Base-by-base conservation (phyloP, 2,329 filamentous ascomycete genomes). In the Aphanoascus verrucosus region DNA sequence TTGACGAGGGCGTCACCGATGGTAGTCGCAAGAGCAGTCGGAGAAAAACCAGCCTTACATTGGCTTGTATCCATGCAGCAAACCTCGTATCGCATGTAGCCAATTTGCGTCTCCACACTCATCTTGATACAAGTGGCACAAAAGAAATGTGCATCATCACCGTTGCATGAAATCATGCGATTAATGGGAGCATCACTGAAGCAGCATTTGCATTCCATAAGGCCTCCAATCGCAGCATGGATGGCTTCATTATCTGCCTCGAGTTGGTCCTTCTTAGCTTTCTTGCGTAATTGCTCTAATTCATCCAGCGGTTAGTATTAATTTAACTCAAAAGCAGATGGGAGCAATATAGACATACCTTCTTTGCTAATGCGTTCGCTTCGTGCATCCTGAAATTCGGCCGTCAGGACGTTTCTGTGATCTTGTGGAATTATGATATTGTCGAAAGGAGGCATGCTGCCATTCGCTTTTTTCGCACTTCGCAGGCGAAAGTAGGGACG, bases 161-260 rank as follows among this genome's bases (percentile, higher is more conserved):
- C 81, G 49, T 80, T 69, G 65, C 88, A 94, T 58, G 79, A 73
- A 1, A 87, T 76, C 72, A 87, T 81, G 46, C 82, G 77, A 59
- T 86, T 86, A 44, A 81, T 67, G 1, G 85, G 76, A 48, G 75
- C 74, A 3, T 88, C 82, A 5, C 74, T 73, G 62, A 79, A 93
- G 67, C 88, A 94, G 62, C 86, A 88, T 42, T 76, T 77, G 60
- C 85, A 94, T 59, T 91, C 86, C 9, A 74, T 67, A n/a, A 57
- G 20, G 6, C 55, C 55, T 7, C 52, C 55, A n/a, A n/a, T 57
- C 12, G 47, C 53, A 3, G 20, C 34, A 28, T 46, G 49, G 5
- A 46, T 15, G 7, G 43, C 44, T 5, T 44, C 38, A 38, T 57
- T 48, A 41, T 55, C 35, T 31, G 48, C 48, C 45, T 54, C 42